These are phyloP conservation scores for Eryngium alpinum DNA, from an alignment of 140 eudicot species.

Conservation along the genomic window DNA sequence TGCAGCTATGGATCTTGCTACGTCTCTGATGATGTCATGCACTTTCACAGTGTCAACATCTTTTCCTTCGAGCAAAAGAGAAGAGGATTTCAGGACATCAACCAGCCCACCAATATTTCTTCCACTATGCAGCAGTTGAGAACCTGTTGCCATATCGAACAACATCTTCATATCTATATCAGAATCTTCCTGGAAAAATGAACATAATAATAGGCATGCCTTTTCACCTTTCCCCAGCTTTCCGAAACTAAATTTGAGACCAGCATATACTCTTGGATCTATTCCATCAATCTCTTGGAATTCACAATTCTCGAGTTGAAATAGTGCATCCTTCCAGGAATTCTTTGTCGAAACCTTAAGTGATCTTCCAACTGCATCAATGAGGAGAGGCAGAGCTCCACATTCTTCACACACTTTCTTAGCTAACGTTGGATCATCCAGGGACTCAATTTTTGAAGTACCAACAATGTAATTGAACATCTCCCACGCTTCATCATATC, in stretches of 20 bases:
- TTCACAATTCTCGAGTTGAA: not conserved
- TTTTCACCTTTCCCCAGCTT: not conserved
- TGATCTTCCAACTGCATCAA: slow-evolving; percentile 12
- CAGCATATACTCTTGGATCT: not conserved
- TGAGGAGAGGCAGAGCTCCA: slow-evolving; percentile 13
- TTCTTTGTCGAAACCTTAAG: not conserved
- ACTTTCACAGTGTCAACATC: not conserved
- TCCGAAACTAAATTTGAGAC: slow-evolving; percentile 3
- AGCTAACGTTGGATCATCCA: not conserved
- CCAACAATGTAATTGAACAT: slow-evolving; percentile 3
- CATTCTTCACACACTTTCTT: not conserved
- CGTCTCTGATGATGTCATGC: too few relatives aligned
- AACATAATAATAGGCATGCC: slow-evolving; percentile 13
- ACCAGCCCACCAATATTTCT: not conserved
- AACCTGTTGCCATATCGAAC: not conserved
- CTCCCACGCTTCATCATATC: slow-evolving; percentile 5
- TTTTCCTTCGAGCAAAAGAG: not conserved
- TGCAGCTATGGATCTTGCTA: too few relatives aligned
- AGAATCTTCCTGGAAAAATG: slow-evolving; percentile 12
- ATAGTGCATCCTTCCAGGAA: not conserved
- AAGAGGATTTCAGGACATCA: not conserved
- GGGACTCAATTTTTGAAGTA: not conserved
- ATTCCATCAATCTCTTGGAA: too few relatives aligned
- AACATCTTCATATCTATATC: not conserved
- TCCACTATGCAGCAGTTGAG: not conserved